Evolutionary conservation across 306 rosid genomes (phyloP), one percentile per base, ranked within the genome.

Genomic region (Quercus dentata): DNA sequence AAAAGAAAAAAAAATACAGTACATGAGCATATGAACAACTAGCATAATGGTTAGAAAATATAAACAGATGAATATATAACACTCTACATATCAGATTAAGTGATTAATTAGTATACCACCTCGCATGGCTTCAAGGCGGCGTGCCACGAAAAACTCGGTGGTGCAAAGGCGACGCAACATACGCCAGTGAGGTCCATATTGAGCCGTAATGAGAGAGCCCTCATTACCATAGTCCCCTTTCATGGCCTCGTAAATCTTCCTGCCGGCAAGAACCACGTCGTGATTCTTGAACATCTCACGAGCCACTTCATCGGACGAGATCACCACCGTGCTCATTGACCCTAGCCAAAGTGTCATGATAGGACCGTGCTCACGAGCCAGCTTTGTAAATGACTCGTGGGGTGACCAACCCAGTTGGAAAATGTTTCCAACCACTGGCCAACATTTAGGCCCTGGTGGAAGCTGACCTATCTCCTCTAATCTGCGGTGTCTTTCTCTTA

Each of bases 241-340:
- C 98, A 94, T 92, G 67, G 97, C 68, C 78, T 94, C 97, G 17
- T 94, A 94, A 3, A 94, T 88, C 76, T 90, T 94, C 71, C 97
- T 80, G 1, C 97, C 97, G 0, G 98, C 91, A 6, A 94, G 70
- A 30, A 78, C 88, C 1, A 27, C 82, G 27, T 94, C 97, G 12
- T 94, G 89, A 73, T 76, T 81, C 52, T 79, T 94, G 87, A 94
- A 94, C 97, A 94, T 89, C 15, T 81, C 81, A 2, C 91, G 83
- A 0, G 97, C 97, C 44, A 63, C 86, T 9, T 86, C 77, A 19
- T 84, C 85, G 0, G 97, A 89, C 0, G 97, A 94, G 38, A 90
- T 64, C 11, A 94, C 98, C 23, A 94, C 93, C 0, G 97, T 92
- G 80, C 87, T 84, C 98, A 90, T 94, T 3, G 94, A 94, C 0